Evolutionary conservation across 768 basidiomycete genomes (phyloP).

Genomic region (Mycena vulgaris): DNA sequence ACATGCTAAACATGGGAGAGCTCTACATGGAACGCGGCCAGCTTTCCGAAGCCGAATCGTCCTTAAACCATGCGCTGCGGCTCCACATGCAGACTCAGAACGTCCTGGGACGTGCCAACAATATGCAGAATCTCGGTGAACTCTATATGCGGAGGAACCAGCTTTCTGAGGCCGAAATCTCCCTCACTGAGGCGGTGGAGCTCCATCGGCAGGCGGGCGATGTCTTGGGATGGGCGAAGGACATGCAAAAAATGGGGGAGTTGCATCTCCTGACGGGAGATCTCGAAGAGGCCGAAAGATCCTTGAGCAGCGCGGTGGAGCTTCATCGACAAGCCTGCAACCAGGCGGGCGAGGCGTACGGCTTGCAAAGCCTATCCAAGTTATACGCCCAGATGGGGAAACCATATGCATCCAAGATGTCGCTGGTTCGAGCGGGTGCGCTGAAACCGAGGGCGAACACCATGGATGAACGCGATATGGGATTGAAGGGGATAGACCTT

Average conservation of each 20-base stretch:
- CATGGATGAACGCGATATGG: slow-evolving; percentile 7
- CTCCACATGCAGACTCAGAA: slow-evolving; percentile 38
- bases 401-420: not conserved
- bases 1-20: slow-evolving; percentile 34
- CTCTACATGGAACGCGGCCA: slow-evolving; percentile 33
- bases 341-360: slow-evolving; percentile 27
- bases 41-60: slow-evolving; percentile 38
- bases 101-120: slow-evolving; percentile 36
- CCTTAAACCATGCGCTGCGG: slow-evolving; percentile 31
- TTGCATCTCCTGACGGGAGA: slow-evolving; percentile 14
- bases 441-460: slow-evolving; percentile 14
- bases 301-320: slow-evolving; percentile 30
- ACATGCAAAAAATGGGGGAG: slow-evolving; percentile 34
- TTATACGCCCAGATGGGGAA: slow-evolving; percentile 20
- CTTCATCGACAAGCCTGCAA: slow-evolving; percentile 30
- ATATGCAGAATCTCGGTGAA: slow-evolving; percentile 34
- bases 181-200: slow-evolving; percentile 34
- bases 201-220: slow-evolving; percentile 38
- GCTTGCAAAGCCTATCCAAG: slow-evolving; percentile 27
- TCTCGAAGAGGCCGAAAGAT: slow-evolving; percentile 24
- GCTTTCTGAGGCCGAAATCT: slow-evolving; percentile 34
- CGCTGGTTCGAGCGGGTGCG: slow-evolving; percentile 15
- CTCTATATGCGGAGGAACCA: slow-evolving; percentile 31
- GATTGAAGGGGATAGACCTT: not conserved
- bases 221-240: slow-evolving; percentile 28